These are phyloP conservation scores for Allium cepa DNA, from an alignment of 106 monocot genomes.

Conservation along the genomic window DNA sequence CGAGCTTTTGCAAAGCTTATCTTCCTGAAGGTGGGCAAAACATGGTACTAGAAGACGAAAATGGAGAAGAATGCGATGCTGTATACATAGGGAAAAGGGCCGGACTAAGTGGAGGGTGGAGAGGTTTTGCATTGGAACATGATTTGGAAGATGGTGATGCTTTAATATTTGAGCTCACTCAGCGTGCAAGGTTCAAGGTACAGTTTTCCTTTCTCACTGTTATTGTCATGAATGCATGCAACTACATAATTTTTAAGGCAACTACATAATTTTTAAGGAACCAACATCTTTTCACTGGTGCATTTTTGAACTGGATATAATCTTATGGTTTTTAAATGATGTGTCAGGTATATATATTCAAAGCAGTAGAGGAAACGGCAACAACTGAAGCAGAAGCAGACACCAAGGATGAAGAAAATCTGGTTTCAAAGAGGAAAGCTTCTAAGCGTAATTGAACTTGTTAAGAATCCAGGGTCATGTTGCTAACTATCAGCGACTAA, in stretches of 20 bases:
- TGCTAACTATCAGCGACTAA: too few relatives aligned
- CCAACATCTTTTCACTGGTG: not conserved
- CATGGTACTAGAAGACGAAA: constrained; percentile 75
- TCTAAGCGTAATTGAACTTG: too few relatives aligned
- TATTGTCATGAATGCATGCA: not conserved
- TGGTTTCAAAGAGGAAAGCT: too few relatives aligned
- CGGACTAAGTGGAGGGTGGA: constrained; percentile 87
- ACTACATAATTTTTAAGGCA: not conserved
- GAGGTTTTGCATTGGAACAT: constrained; percentile 61
- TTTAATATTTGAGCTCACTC: constrained; percentile 53
- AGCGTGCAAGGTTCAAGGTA: constrained; percentile 69
- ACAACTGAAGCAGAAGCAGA: too few relatives aligned
- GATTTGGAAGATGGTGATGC: constrained; percentile 82
- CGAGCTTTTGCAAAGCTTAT: constrained; percentile 55
- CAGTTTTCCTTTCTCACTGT: not conserved
- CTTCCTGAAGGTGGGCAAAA: constrained; percentile 33
- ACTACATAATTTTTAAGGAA: not conserved
- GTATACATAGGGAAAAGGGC: constrained; percentile 55
- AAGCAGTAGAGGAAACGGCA: not conserved
- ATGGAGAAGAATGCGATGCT: constrained; percentile 46
- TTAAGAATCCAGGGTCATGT: too few relatives aligned
- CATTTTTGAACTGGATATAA: not conserved
- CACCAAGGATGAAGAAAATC: too few relatives aligned
- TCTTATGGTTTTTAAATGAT: not conserved
- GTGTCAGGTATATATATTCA: not conserved